A percentile compares a stretch with the other conserved stretches of the same genome.
These are phyloP conservation scores for Populus tremula DNA, from an alignment of 345 rosid species.

Conservation along the genomic window DNA sequence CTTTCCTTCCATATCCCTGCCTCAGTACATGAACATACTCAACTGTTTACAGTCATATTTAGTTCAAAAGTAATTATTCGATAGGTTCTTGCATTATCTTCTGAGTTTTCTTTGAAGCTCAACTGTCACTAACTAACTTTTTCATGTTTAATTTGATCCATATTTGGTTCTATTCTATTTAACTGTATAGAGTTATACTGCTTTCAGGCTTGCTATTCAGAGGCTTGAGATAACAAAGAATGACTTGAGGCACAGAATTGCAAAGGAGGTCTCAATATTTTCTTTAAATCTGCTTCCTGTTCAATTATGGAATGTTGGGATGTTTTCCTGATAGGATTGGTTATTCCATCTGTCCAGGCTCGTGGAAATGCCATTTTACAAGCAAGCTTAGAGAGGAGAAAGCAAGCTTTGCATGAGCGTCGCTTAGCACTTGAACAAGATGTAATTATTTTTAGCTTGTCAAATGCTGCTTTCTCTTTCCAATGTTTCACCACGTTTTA, in stretches of 20 bases:
- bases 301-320: constrained; percentile 11
- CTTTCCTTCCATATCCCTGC: neutral
- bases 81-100: neutral
- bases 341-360: constrained; percentile 48
- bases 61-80: neutral
- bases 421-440: constrained; percentile 99
- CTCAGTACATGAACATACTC: neutral
- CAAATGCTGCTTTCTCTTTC: constrained; percentile 11
- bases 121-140: neutral
- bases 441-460: constrained; percentile 46
- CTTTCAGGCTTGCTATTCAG: constrained; percentile 87
- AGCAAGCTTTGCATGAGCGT: constrained; percentile 97
- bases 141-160: neutral
- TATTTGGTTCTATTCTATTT: neutral
- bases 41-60: neutral
- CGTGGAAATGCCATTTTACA: constrained; percentile 97
- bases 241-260: constrained; percentile 87
- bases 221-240: constrained; percentile 93
- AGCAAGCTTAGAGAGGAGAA: constrained; percentile 96
- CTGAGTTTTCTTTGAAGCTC: neutral
- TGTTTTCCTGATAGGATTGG: constrained; percentile 25
- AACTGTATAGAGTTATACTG: neutral
- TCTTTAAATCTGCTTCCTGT: constrained; percentile 14
- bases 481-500: constrained; percentile 3
- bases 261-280: constrained; percentile 72